Conservation (phyloP, 495 filamentous ascomycete species). For the Penicillium cataractarum region DNA sequence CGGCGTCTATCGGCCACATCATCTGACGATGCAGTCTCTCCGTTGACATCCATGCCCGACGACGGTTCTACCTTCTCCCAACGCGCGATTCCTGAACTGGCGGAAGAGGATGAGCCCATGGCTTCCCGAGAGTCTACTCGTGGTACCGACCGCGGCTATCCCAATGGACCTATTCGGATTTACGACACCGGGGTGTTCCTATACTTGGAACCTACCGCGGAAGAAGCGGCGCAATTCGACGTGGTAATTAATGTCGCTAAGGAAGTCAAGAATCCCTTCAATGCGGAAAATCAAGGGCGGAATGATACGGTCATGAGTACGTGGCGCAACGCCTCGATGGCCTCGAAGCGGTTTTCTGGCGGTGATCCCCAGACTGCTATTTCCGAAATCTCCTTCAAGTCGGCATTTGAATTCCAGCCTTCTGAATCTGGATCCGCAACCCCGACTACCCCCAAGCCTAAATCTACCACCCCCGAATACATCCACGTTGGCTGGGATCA, state of each 20-base stretch:
- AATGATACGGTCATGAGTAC: slow-evolving; percentile 47
- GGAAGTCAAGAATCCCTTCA: slow-evolving; percentile 90
- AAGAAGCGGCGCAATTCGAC: slow-evolving; percentile 85
- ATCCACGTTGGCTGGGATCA: slow-evolving; percentile 97
- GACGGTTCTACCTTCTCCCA: slow-evolving; percentile 28
- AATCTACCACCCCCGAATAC: slow-evolving; percentile 73
- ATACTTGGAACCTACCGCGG: slow-evolving; percentile 84
- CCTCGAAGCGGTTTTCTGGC: slow-evolving; percentile 46
- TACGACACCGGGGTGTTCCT: slow-evolving; percentile 92
- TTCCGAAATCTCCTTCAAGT: slow-evolving; percentile 70
- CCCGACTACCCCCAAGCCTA: slow-evolving; percentile 53
- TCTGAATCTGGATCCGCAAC: slow-evolving; percentile 47
- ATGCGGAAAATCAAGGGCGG: slow-evolving; percentile 31
- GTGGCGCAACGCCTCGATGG: slow-evolving; percentile 40
- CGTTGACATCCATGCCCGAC: slow-evolving; percentile 31
- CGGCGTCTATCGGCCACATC: slow-evolving; percentile 28
- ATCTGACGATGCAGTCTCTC: slow-evolving; percentile 33
- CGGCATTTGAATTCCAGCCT: slow-evolving; percentile 63
- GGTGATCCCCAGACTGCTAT: slow-evolving; percentile 70
- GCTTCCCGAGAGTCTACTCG: slow-evolving; percentile 71
- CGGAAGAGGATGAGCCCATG: slow-evolving; percentile 80
- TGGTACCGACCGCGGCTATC: slow-evolving; percentile 75
- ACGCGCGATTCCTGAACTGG: slow-evolving; percentile 43
- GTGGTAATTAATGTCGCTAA: slow-evolving; percentile 94
- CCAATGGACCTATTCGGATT: slow-evolving; percentile 87